Base-by-base conservation (phyloP, 1,284 basidiomycete species). In the Cryptococcus sp. region DNA sequence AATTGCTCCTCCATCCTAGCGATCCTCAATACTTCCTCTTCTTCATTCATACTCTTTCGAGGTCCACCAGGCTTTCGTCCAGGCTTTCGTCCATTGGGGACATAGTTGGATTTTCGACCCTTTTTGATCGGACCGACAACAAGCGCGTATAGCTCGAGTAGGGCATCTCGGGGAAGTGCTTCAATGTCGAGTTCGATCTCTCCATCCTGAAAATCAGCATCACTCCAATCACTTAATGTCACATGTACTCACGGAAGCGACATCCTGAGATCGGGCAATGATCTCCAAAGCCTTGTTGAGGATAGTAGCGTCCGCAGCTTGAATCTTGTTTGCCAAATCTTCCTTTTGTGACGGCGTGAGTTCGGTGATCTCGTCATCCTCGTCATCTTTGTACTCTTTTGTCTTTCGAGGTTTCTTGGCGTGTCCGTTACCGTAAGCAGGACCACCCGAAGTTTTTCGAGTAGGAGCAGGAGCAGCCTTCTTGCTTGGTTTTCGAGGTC, bases 181-280 rank as follows among this genome's bases (percentile, higher is more conserved):
- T 97, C 92, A 62, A 97, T 96, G 75, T 97, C 93, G 43, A 97
- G 83, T 76, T 97, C 92, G 65, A 97, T 96, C 78, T 97, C 92
- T 49, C 86, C 88, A 72, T 88, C 89, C 87, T 91, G 77, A 44
- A 55, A 54, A 22, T 49, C 11, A 24, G 37, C 37, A 7, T 36
- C 11, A n/a, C 34, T 10, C n/a, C n/a, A n/a, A n/a, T n/a, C n/a
- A n/a, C n/a, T n/a, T n/a, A 45, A 7, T 28, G 39, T 21, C 19
- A 41, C 11, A 10, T 41, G 39, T 10, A 83, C 90, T 77, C 69
- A 94, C 91, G 66, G 89, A 86, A 65, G 88, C 83, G 56, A 96
- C 86, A 28, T 89, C 84, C 46, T 91, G 85, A 47, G 89, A 85
- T 69, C 91, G 84, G 64, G 93, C 88, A 59, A 97, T 97, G 68